phyloP scores from a whole-genome alignment of 73 alveolate genomes.

The Paramecium primaurelia region DNA sequence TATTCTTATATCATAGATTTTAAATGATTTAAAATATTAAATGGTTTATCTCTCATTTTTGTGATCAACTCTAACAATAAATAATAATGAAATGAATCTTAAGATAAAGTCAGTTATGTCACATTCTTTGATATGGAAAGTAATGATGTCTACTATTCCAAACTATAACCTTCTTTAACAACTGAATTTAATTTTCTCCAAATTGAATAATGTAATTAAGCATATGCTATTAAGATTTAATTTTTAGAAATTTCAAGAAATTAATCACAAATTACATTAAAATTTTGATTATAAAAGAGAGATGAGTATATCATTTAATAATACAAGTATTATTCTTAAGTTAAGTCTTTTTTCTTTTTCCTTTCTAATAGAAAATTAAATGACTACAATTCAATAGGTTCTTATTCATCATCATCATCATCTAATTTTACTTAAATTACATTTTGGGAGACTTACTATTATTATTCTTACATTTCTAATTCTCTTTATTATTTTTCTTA shows the following conservation, averaged over 20 bases:
- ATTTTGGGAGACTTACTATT: neutral
- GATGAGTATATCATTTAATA: neutral
- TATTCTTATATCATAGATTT: neutral
- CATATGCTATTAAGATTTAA: neutral
- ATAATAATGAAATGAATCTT: neutral
- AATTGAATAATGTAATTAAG: neutral
- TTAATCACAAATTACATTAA: neutral
- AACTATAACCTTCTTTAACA: neutral
- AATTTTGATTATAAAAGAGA: neutral
- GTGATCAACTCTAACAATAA: neutral
- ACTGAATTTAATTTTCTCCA: neutral
- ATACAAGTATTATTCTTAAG: neutral
- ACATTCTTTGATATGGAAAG: neutral
- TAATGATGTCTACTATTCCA: neutral
- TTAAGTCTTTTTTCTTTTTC: neutral
- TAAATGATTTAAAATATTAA: neutral
- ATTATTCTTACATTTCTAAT: neutral
- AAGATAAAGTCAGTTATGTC: neutral
- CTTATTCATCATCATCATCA: neutral
- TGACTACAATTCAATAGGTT: neutral
- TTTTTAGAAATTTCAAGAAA: neutral
- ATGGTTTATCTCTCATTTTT: neutral
- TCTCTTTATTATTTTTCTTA: neutral
- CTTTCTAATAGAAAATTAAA: neutral
- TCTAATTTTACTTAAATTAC: neutral